Base-by-base conservation (phyloP, 345 rosid genomes). In the Angophora floribunda region DNA sequence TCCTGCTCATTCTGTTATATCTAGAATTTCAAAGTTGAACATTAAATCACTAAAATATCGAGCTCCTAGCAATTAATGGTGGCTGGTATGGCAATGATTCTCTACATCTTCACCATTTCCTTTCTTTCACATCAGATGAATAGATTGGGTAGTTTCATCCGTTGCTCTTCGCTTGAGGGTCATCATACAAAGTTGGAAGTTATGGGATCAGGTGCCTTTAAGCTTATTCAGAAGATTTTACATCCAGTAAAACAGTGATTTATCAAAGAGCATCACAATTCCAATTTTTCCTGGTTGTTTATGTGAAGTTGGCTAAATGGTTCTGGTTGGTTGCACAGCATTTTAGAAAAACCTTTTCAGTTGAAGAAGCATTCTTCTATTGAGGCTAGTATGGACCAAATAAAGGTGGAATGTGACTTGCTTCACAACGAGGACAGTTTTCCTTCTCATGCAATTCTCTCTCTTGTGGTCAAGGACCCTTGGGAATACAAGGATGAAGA, bases 181-280 rank as follows among this genome's bases (percentile, higher is more conserved):
- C 95, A 92, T 55, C 94, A 96, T 92, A 96, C 96, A 88, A 96
- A 93, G 91, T 88, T 97, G 86, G 98, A 96, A 89, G 89, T 97
- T 67, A 90, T 93, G 91, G 99, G 99, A 86, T 86, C 95, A 89
- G 93, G 92, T 89, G 96, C 96, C 90, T 93, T 91, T 91, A 90
- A 92, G 88, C 95, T 96, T 91, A 96, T 97, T 90, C 93, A 93
- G 78, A 94, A 94, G 92, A 91, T 89, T 79, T 87, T 95, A 57
- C 93, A 90, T 91, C 93, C 93, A 87, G 85, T 90, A 86, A 86
- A 92, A 75, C 86, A 94, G 99, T 95, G 85, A 94, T 96, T 90
- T 86, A 87, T 85, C 57, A 86, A 49, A 12, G 89, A 75, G 9
- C 41, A 30, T 49, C 19, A 52, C 67, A 45, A 49, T 78, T 85